Evolutionary conservation across 371 early-diverging fungal genomes (phyloP), one percentile per base, ranked within the genome.

Genomic region (Mucor plumbeus): DNA sequence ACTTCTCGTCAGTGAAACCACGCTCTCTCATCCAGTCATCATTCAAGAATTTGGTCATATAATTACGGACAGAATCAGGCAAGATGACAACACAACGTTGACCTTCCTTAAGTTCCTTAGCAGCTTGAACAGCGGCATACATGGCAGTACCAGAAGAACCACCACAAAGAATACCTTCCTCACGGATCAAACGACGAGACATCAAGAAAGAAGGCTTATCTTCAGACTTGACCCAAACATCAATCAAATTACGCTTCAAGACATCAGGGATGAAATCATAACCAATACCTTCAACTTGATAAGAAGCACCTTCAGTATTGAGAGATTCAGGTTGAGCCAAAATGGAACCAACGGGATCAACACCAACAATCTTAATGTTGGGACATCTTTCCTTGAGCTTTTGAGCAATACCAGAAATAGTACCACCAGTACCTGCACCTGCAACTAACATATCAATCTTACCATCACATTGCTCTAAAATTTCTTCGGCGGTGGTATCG

Each of bases 401-500:
- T 75, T 89, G 88, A 31, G 94, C 97, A 70, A 94, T 88, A 54
- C 99, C 98, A n/a, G 94, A 90, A 68, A 99, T 92, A 33, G 98
- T 99, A 64, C 98, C 98, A 66, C 98, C 99, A 14, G 99, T 98
- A 73, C 98, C 99, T 36, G 97, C 97, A 55, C 94, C 93, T 50
- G 94, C 94, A 38, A 99, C 96, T 63, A 98, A 83, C 95, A 98
- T 95, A 75, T 98, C 99, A n/a, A 97, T 75, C 70, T 95, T 87
- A 60, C 93, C 94, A 68, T 91, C 92, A 71, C 95, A 94, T 36
- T 95, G 88, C 35, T 91, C 77, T 79, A 92, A 80, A 50, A 94
- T 91, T 77, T 94, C 95, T 73, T 94, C 94, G 7, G 94, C 95
- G n/a, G 94, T 95, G 69, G 87, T 87, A 68, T 97, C 92, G 75